Percentiles rank a stretch among this genome's conserved stretches.
Conservation (phyloP, 2,329 filamentous ascomycete species). For the Hymenoscyphus fraxineus region DNA sequence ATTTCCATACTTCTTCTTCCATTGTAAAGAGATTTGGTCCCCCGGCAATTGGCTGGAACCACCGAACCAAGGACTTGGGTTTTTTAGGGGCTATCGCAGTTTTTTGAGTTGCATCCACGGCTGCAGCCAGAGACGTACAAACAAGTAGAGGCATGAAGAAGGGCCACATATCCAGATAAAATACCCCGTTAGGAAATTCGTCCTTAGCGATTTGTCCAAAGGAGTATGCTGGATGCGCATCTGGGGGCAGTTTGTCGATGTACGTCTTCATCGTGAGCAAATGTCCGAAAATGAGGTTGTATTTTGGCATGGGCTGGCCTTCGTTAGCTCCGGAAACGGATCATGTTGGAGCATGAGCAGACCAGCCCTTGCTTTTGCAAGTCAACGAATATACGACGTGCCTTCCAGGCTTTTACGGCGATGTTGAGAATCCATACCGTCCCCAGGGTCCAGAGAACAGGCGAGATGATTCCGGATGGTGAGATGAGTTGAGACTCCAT, state of each 20-base stretch:
- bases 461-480: neutral
- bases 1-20: conserved; percentile 10
- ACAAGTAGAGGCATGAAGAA: conserved; percentile 8
- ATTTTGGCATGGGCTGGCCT: conserved; percentile 4
- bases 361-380: neutral
- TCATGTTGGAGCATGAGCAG: neutral
- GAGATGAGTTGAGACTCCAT: neutral
- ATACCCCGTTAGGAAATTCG: conserved; percentile 9
- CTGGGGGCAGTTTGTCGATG: conserved; percentile 6
- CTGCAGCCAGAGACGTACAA: neutral
- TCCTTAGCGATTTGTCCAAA: conserved; percentile 7
- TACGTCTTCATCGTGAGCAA: neutral
- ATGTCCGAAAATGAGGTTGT: conserved; percentile 11
- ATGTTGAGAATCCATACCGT: neutral
- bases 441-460: neutral
- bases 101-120: conserved; percentile 2
- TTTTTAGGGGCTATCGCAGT: conserved; percentile 2
- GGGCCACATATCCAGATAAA: conserved; percentile 20
- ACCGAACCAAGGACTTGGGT: conserved; percentile 7
- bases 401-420: conserved; percentile 3
- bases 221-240: conserved; percentile 2
- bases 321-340: neutral
- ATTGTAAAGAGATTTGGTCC: conserved; percentile 10
- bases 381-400: conserved; percentile 6
- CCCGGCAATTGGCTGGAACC: conserved; percentile 11